Base-by-base conservation (phyloP, 2,329 filamentous ascomycete species). In the Claviceps monticola region DNA sequence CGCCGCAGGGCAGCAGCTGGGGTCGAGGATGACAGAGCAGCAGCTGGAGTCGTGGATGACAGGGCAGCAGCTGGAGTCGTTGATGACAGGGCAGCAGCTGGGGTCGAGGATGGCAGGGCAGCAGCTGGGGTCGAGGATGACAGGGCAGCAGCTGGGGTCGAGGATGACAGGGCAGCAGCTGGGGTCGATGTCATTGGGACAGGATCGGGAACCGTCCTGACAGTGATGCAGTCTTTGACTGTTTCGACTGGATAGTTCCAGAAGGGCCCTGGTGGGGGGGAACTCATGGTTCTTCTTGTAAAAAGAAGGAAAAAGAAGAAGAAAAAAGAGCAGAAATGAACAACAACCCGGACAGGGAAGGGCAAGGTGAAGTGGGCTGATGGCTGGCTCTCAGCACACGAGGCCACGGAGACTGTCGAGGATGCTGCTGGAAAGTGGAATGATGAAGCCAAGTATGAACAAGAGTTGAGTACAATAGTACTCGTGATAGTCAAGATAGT, bases 181-280 rank as follows among this genome's bases (percentile, higher is more conserved):
- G 53, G 19, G 4, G 37, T 23, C 8, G 50, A 54, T 13, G n/a
- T 50, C 4, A 50, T 44, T 14, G 53, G 52, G 3, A 46, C 34
- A 5, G 53, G 53, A 4, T 52, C 43, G n/a, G 44, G 29, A 4
- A 50, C 37, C 11, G 46, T 49, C 36, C 46, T 52, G 26, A 52
- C 29, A 8, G 49, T 43, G 5, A 52, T 16, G 16, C 42, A 11
- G 36, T 54, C 39, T 1, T 43, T 19, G 11, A 36, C n/a, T 3
- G 41, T 46, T 36, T n/a, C 36, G 39, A 37, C 49, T 13, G 46
- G 37, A 36, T 50, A 52, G 38, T 39, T 36, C 53, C 53, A 51
- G 36, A 46, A 43, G 19, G 43, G 42, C 5, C 36, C 50, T 8
- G 43, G 23, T 17, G 29, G 38, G 21, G 45, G 38, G 21, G 45